Conservation (phyloP, 2,329 filamentous ascomycete species). For the Didymella arachidicola region DNA sequence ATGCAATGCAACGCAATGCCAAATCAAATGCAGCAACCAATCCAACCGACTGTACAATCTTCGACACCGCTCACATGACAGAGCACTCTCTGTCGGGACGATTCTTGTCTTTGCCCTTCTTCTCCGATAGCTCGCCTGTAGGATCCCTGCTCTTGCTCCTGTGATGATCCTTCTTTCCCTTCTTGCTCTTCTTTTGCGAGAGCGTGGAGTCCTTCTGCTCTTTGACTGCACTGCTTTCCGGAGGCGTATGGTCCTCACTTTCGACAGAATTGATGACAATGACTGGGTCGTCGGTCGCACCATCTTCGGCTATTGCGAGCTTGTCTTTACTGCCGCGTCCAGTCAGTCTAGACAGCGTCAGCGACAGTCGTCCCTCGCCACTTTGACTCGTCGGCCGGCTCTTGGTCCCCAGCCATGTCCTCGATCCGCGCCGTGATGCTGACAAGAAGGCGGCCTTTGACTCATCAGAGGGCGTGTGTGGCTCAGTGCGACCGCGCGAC, state of each 20-base stretch:
- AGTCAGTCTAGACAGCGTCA: slow-evolving; percentile 52
- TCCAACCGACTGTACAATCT: neutral
- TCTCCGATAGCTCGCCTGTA: slow-evolving; percentile 37
- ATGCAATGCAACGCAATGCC: slow-evolving; percentile 10
- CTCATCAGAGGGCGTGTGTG: slow-evolving; percentile 56
- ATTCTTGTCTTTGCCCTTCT: slow-evolving; percentile 40
- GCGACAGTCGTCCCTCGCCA: slow-evolving; percentile 52
- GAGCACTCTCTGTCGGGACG: slow-evolving; percentile 55
- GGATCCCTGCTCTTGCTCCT: slow-evolving; percentile 53
- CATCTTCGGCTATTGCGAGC: slow-evolving; percentile 37
- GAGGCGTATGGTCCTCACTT: slow-evolving; percentile 11
- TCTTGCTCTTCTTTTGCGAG: slow-evolving; percentile 42
- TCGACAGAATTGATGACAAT: slow-evolving; percentile 38
- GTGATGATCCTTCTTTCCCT: slow-evolving; percentile 45
- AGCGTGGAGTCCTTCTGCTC: slow-evolving; percentile 37
- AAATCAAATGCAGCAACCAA: slow-evolving; percentile 1
- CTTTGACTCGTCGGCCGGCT: slow-evolving; percentile 54
- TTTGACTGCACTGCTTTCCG: slow-evolving; percentile 25
- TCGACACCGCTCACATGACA: slow-evolving; percentile 50
- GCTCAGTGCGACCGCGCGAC: slow-evolving; percentile 43
- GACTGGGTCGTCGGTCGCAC: slow-evolving; percentile 35
- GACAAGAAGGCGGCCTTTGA: slow-evolving; percentile 45
- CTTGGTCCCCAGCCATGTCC: slow-evolving; percentile 43
- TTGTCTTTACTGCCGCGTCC: slow-evolving; percentile 55
- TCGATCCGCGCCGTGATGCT: slow-evolving; percentile 44